Base-by-base conservation (phyloP, 1,284 basidiomycete genomes). In the Puccinia coronata region DNA sequence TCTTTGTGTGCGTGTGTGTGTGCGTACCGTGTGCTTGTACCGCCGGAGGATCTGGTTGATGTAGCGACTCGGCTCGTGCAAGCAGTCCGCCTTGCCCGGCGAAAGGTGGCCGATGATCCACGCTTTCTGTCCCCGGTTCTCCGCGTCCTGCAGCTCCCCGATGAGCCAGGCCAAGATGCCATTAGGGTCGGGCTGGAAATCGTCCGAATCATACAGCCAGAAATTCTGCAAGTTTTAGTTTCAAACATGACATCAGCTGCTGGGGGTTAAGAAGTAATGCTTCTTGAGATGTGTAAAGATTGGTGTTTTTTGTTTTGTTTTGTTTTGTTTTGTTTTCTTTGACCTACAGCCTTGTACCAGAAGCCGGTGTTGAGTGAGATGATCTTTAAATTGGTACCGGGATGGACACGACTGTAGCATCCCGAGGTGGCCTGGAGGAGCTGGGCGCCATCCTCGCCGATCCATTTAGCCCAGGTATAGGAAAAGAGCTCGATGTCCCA, bases 31-130 rank as follows among this genome's bases (percentile, higher is more conserved):
- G 81, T 89, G 87, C 82, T 88, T 88, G 84, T 90, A 91, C 20
- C 90, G 87, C 82, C 89, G 88, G 12, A 91, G 86, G 72, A 90
- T 87, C 83, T 91, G 90, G 82, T 90, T 87, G 75, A 89, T 82
- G 63, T 83, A 83, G 39, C 84, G 84, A 36, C 83, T 82, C 25
- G 83, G 82, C 36, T 84, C 83, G 14, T 77, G 83, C 80, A 90
- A 84, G 8, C 87, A 86, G 84, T 90, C 90, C 28, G 83, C 84
- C 49, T 88, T 87, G 23, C 90, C 89, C 4, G 88, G 83, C 6
- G 84, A 83, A 79, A 85, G 84, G 31, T 84, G 84, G 0, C 84
- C 84, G 53, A 74, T 71, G 53, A 63, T 67, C 49, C 53, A 39
- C 11, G 81, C 81, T 49, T 82, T 82, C 25, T 90, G 87, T 14